Conservation (phyloP, 805 yeast species). For the Wickerhamiella australiensis region DNA sequence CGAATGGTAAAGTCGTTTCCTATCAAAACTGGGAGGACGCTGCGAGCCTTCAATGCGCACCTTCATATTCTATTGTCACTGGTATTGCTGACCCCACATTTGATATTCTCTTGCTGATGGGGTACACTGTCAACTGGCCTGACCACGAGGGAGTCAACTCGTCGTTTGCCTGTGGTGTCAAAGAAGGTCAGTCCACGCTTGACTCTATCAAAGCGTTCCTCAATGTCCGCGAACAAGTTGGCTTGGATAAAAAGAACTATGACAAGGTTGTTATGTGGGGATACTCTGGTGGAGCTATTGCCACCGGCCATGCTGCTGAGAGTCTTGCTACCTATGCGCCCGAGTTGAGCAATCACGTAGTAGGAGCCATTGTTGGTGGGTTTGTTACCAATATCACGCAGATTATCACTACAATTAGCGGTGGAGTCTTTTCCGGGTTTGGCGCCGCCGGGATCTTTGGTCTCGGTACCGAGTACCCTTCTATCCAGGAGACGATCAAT, state of each 20-base stretch:
- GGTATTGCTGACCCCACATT: conserved; percentile 13
- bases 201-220: conserved; percentile 25
- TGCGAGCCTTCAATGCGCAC: conserved; percentile 18
- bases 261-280: conserved; percentile 22
- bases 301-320: conserved; percentile 24
- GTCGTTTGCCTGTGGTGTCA: conserved; percentile 19
- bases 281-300: conserved; percentile 23
- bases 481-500: conserved; percentile 14
- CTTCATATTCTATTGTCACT: conserved; percentile 18
- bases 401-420: conserved; percentile 16
- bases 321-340: conserved; percentile 20
- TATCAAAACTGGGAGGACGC: conserved; percentile 23
- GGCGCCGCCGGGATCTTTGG: conserved; percentile 23
- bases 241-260: conserved; percentile 10
- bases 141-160: conserved; percentile 22
- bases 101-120: conserved; percentile 16
- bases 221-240: conserved; percentile 13
- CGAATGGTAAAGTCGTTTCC: conserved; percentile 16
- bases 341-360: conserved; percentile 16
- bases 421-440: conserved; percentile 21
- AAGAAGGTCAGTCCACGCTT: conserved; percentile 23
- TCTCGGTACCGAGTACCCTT: conserved; percentile 23
- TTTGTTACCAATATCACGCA: conserved; percentile 19
- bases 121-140: conserved; percentile 21
- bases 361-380: conserved; percentile 22